A percentile compares a stretch with the other conserved stretches of the same genome.
Evolutionary conservation across 2,329 filamentous ascomycete genomes (phyloP).

Genomic region (Fusarium decemcellulare): DNA sequence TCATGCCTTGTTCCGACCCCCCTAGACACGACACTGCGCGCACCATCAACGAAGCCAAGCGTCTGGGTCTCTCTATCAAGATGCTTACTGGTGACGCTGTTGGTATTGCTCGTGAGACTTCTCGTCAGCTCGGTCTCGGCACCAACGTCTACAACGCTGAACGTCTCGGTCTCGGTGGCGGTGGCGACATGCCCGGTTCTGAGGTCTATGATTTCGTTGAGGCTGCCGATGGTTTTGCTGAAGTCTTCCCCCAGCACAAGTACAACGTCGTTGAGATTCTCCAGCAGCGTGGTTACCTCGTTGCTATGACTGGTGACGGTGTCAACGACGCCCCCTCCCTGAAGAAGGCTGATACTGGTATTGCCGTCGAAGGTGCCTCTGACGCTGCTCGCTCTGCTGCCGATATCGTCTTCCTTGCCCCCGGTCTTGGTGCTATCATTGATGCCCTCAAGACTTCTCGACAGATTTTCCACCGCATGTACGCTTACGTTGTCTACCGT

Average conservation of each 20-base stretch:
- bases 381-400: conserved; percentile 92
- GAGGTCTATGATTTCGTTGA: conserved; percentile 97
- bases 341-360: conserved; percentile 97
- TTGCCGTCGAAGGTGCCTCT: conserved; percentile 92
- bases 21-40: conserved; percentile 91
- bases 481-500: conserved; percentile 95
- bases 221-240: conserved; percentile 94
- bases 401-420: conserved; percentile 94
- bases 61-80: conserved; percentile 90
- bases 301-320: conserved; percentile 97
- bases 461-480: conserved; percentile 98
- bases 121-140: conserved; percentile 89
- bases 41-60: conserved; percentile 92
- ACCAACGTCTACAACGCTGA: conserved; percentile 96
- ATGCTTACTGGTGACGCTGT: conserved; percentile 97
- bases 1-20: conserved; percentile 95
- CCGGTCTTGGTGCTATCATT: conserved; percentile 92
- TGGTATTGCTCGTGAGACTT: conserved; percentile 92
- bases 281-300: conserved; percentile 92
- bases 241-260: conserved; percentile 96
- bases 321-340: conserved; percentile 94
- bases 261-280: conserved; percentile 83
- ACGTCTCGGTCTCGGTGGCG: conserved; percentile 89
- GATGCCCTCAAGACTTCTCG: conserved; percentile 93
- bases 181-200: conserved; percentile 93